Percentiles rank a stretch among this genome's conserved stretches.
These are phyloP conservation scores for Pelargonium nanum DNA, from an alignment of 345 rosid genomes.

Conservation along the genomic window DNA sequence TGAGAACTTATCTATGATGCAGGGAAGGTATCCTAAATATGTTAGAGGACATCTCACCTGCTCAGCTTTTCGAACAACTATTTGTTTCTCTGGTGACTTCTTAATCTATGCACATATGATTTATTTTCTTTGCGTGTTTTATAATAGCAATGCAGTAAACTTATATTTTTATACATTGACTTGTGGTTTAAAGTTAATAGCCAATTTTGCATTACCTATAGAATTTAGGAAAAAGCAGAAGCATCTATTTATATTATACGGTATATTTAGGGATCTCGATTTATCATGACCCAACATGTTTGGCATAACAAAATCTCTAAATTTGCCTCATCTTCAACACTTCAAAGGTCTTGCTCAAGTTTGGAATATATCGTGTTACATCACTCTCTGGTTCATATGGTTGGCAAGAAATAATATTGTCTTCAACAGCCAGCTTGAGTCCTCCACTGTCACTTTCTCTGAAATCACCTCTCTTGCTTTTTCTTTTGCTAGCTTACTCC, in stretches of 20 bases:
- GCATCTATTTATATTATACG: not conserved
- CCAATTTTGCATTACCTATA: not conserved
- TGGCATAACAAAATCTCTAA: too few species aligned
- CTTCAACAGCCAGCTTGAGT: too few species aligned
- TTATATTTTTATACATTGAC: not conserved
- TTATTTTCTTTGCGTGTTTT: not conserved
- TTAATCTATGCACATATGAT: not conserved
- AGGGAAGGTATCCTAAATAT: conserved; percentile 81
- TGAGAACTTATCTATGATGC: conserved; percentile 12
- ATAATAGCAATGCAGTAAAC: not conserved
- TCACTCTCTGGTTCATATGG: too few species aligned
- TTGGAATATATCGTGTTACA: too few species aligned
- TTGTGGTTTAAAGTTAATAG: not conserved
- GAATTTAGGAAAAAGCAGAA: not conserved
- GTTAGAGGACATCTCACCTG: conserved; percentile 66
- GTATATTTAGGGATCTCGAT: too few species aligned
- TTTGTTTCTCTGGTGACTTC: conserved; percentile 72
- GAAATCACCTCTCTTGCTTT: too few species aligned
- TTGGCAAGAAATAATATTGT: too few species aligned
- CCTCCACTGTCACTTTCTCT: too few species aligned
- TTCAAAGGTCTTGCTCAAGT: too few species aligned
- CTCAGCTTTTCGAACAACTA: conserved; percentile 66
- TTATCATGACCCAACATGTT: too few species aligned
- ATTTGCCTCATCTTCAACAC: too few species aligned
- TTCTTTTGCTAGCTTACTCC: too few species aligned